Evolutionary conservation across 2,329 filamentous ascomycete species (phyloP), one percentile per base, ranked within the genome.

Genomic region (Colletotrichum sidae): DNA sequence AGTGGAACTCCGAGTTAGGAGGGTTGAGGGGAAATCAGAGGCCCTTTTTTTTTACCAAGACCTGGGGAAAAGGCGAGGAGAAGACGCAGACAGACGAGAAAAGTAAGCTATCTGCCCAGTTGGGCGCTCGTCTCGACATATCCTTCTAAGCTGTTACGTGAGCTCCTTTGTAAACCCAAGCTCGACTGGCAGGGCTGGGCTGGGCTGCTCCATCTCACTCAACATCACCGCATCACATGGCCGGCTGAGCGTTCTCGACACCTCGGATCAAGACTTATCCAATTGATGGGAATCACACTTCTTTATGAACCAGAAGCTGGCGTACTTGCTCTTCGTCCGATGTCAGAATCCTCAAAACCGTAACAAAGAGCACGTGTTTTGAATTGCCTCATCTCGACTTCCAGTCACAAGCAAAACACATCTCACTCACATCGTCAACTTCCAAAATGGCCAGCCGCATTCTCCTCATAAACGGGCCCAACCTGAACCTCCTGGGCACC

Each of bases 401-500:
- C 6, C 17, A 37, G 10, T 50, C 17, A 37, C 17, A 13, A 25
- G 34, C 15, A 33, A 25, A 6, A 8, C 4, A n/a, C 50, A n/a
- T 53, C 52, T 41, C 34, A 41, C 9, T 38, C 8, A n/a, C 13
- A 13, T 41, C 4, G n/a, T 50, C 45, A 10, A 34, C 9, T 38
- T 34, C n/a, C 68, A 71, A 34, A 50, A 81, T 80, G 76, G 65
- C 77, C 38, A 78, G 76, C 62, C 75, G 72, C 58, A 88, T 93
- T 73, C 88, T 93, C 70, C 83, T 93, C 69, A 88, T 94, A 80
- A 93, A 93, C 77, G 91, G 92, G n/a, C 91, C 91, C 38, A 94
- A 94, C 76, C 89, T 94, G 71, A 94, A 94, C 79, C 88, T 94
- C 54, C 85, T 94, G 37, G 92, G 92, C 41, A 90, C 87, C 11